These are phyloP conservation scores for Pythium plurisporium DNA, from an alignment of 352 stramenopile species.

Conservation along the genomic window DNA sequence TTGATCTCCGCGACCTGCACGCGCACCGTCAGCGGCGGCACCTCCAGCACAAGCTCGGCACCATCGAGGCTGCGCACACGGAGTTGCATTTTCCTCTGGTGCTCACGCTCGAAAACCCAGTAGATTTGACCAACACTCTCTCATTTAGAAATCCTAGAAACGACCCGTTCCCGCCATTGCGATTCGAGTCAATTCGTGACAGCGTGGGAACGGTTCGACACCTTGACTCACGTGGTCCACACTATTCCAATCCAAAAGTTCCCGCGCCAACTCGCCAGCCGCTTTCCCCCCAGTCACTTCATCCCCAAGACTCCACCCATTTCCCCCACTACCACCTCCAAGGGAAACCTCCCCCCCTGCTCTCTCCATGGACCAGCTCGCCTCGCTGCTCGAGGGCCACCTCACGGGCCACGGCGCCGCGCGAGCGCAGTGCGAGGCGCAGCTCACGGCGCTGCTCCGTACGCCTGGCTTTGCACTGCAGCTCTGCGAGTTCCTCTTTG, in stretches of 20 bases:
- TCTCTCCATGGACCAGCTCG: slow-evolving; percentile 41
- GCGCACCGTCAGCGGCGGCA: slow-evolving; percentile 33
- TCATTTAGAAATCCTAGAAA: slow-evolving; percentile 5
- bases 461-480: slow-evolving; percentile 64
- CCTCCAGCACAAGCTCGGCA: slow-evolving; percentile 46
- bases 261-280: not conserved
- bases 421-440: slow-evolving; percentile 58
- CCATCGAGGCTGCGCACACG: slow-evolving; percentile 51
- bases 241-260: not conserved
- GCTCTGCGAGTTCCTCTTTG: slow-evolving; percentile 68
- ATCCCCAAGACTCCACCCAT: not conserved
- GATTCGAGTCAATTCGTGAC: too few relatives aligned
- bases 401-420: slow-evolving; percentile 38
- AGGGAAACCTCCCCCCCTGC: too few relatives aligned
- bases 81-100: too few relatives aligned
- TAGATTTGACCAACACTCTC: slow-evolving; percentile 1
- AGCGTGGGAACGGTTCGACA: too few relatives aligned
- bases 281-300: not conserved
- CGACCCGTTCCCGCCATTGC: not conserved
- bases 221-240: slow-evolving; percentile 3
- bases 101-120: not conserved
- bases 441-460: slow-evolving; percentile 54
- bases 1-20: slow-evolving; percentile 52
- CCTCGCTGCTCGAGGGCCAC: slow-evolving; percentile 49
- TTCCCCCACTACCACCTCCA: not conserved